phyloP scores from a whole-genome alignment of 441 rosid genomes.

The Populus trichocarpa region DNA sequence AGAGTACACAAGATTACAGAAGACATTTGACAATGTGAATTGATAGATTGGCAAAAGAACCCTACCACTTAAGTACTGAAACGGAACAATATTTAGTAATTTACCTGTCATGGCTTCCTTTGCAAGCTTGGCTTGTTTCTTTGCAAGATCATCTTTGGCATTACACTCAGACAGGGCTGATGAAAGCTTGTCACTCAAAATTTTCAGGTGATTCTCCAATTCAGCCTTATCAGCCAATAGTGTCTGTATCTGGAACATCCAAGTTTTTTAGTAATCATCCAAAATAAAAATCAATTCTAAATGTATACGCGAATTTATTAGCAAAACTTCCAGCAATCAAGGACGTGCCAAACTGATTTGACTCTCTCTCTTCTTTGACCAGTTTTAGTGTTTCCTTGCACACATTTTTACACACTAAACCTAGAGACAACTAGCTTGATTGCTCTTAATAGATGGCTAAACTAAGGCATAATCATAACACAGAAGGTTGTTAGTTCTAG shows the following conservation, averaged over 20 bases:
- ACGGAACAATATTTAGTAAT: not conserved
- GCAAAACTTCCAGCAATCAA: not conserved
- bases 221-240: slow-evolving; percentile 44
- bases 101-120: slow-evolving; percentile 67
- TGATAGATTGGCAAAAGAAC: not conserved
- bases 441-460: not conserved
- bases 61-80: not conserved
- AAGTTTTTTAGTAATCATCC: not conserved
- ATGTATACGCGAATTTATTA: not conserved
- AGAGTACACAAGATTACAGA: slow-evolving; percentile 1
- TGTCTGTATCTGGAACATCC: slow-evolving; percentile 37
- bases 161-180: slow-evolving; percentile 43
- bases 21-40: not conserved
- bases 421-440: not conserved
- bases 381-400: not conserved
- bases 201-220: slow-evolving; percentile 47
- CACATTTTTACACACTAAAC: not conserved
- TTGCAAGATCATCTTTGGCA: slow-evolving; percentile 41
- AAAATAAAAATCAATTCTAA: not conserved
- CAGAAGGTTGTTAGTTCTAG: not conserved
- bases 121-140: slow-evolving; percentile 46
- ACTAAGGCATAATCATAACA: not conserved
- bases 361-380: not conserved
- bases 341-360: not conserved
- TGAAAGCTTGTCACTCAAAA: slow-evolving; percentile 54